Evolutionary conservation across 345 rosid species (phyloP).

Genomic region (Crucihimalaya himalaica): DNA sequence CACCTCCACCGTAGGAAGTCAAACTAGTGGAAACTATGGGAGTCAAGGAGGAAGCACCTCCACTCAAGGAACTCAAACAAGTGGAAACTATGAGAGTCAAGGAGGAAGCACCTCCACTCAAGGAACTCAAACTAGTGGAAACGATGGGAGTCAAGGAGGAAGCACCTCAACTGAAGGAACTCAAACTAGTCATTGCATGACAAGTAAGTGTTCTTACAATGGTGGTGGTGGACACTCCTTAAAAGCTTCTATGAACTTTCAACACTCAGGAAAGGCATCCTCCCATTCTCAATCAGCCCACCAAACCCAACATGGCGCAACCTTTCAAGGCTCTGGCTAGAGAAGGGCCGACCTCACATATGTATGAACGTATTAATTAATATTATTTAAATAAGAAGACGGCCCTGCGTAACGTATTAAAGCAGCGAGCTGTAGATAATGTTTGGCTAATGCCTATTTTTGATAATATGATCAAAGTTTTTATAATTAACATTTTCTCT

Average conservation of each 20-base stretch:
- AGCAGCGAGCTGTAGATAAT: slow-evolving; percentile 26
- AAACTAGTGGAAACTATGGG: too few species aligned
- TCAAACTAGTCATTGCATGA: not conserved
- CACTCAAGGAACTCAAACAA: too few species aligned
- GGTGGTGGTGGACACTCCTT: not conserved
- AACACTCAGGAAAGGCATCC: not conserved
- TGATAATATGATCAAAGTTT: not conserved
- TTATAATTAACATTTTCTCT: too few species aligned
- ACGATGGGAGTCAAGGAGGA: too few species aligned
- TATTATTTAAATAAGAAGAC: slow-evolving; percentile 8
- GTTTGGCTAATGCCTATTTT: not conserved
- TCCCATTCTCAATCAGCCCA: not conserved
- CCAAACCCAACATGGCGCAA: not conserved
- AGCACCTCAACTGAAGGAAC: not conserved
- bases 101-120: too few species aligned
- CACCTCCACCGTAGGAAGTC: not conserved
- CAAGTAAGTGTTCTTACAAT: not conserved
- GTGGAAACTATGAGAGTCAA: too few species aligned
- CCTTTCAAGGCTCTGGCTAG: not conserved
- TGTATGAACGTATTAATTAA: not conserved
- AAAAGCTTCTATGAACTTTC: not conserved
- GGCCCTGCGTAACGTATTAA: not conserved
- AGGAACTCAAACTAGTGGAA: too few species aligned
- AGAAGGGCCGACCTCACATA: not conserved
- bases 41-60: too few species aligned